phyloP scores from a whole-genome alignment of 1,284 basidiomycete species.

The Ganoderma multipileum region DNA sequence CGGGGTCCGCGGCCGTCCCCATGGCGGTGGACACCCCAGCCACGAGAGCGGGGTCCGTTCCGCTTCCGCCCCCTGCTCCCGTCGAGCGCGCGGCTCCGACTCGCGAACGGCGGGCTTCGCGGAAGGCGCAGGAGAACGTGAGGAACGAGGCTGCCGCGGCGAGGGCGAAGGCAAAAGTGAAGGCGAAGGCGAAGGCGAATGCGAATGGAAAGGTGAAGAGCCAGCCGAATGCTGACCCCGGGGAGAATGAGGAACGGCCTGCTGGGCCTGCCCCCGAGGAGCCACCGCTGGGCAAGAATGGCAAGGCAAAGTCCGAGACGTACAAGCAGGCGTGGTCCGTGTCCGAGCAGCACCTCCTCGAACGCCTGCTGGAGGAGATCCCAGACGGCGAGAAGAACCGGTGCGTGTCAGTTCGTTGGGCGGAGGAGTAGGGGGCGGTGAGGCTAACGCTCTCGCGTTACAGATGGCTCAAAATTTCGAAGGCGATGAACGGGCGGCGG shows the following conservation, averaged over 20 bases:
- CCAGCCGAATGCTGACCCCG: slow-evolving; percentile 7
- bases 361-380: slow-evolving; percentile 73
- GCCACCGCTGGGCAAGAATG: slow-evolving; percentile 33
- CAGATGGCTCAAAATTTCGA: slow-evolving; percentile 82
- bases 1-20: slow-evolving; percentile 7
- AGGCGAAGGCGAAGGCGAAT: slow-evolving; percentile 16
- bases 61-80: slow-evolving; percentile 8
- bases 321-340: slow-evolving; percentile 81
- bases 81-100: slow-evolving; percentile 6
- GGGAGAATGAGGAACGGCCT: slow-evolving; percentile 18
- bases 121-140: slow-evolving; percentile 20
- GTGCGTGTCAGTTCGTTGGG: slow-evolving; percentile 45
- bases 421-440: neutral
- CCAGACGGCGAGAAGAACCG: slow-evolving; percentile 79
- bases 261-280: slow-evolving; percentile 21
- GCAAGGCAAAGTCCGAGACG: slow-evolving; percentile 61
- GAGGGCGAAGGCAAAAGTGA: slow-evolving; percentile 6
- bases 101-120: slow-evolving; percentile 21
- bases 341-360: slow-evolving; percentile 76
- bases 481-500: slow-evolving; percentile 75
- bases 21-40: slow-evolving; percentile 35
- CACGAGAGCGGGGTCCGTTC: slow-evolving; percentile 28
- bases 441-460: neutral
- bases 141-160: neutral
- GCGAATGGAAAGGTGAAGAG: no score